These are phyloP conservation scores for Ogataea methylovora DNA, from an alignment of 805 yeast genomes.

Conservation along the genomic window DNA sequence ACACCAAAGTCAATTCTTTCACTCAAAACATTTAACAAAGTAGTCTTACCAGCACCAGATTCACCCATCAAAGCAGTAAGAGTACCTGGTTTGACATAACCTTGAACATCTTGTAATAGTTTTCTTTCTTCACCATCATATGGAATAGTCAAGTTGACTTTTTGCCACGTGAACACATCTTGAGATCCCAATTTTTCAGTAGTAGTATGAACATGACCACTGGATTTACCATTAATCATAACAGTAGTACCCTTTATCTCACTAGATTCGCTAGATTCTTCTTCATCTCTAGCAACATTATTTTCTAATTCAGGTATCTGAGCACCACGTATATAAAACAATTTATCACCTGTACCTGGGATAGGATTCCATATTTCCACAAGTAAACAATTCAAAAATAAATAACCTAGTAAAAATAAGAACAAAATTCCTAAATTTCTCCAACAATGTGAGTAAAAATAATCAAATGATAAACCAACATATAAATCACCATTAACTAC, in stretches of 20 bases:
- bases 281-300: constrained; percentile 17
- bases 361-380: constrained; percentile 25
- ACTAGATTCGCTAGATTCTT: constrained; percentile 7
- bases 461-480: constrained; percentile 36
- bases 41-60: constrained; percentile 60
- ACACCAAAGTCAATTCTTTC: constrained; percentile 45
- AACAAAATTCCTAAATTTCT: constrained; percentile 60
- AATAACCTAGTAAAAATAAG: constrained; percentile 34
- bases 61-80: constrained; percentile 59
- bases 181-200: constrained; percentile 25
- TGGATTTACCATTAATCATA: constrained; percentile 5
- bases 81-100: constrained; percentile 44
- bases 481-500: constrained; percentile 48
- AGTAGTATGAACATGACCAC: constrained; percentile 7
- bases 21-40: constrained; percentile 45
- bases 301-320: constrained; percentile 12
- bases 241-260: not conserved
- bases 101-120: constrained; percentile 36
- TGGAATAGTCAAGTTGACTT: constrained; percentile 51
- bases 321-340: constrained; percentile 17
- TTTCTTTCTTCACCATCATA: constrained; percentile 32
- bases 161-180: constrained; percentile 56
- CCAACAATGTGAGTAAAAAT: constrained; percentile 60
- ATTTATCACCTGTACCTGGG: constrained; percentile 24
- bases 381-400: constrained; percentile 19